phyloP scores from a whole-genome alignment of 768 basidiomycete species.

The Lenzites betulinus region DNA sequence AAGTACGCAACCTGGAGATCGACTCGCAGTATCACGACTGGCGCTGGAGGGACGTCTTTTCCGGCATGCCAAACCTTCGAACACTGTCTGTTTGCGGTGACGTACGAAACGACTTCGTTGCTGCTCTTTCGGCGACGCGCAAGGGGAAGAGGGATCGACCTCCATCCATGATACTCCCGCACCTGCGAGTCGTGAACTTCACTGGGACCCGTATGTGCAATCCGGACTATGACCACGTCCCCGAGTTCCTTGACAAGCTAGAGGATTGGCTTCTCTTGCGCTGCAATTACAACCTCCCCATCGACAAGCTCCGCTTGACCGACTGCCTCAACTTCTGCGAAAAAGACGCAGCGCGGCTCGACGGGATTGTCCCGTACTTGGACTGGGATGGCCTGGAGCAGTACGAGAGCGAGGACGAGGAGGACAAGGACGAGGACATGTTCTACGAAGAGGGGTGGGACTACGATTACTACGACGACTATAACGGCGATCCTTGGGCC shows the following conservation, averaged over 20 bases:
- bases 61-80: conserved; percentile 10
- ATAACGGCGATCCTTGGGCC: conserved; percentile 1
- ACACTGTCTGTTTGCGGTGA: background rate
- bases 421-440: background rate
- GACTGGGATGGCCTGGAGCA: background rate
- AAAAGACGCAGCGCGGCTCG: background rate
- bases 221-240: background rate
- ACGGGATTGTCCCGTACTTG: background rate
- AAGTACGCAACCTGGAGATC: background rate
- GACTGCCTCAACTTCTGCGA: background rate
- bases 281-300: background rate
- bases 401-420: background rate
- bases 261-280: background rate
- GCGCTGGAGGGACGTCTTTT: conserved; percentile 12
- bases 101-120: conserved; percentile 2
- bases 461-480: conserved; percentile 3
- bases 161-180: background rate
- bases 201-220: background rate
- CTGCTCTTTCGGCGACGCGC: conserved; percentile 1
- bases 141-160: background rate
- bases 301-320: background rate
- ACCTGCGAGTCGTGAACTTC: background rate
- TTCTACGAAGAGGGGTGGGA: conserved; percentile 11
- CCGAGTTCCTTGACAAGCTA: background rate
- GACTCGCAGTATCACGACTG: background rate